Evolutionary conservation across 805 yeast genomes (phyloP).

Genomic region (Aciculoconidium aculeatum): DNA sequence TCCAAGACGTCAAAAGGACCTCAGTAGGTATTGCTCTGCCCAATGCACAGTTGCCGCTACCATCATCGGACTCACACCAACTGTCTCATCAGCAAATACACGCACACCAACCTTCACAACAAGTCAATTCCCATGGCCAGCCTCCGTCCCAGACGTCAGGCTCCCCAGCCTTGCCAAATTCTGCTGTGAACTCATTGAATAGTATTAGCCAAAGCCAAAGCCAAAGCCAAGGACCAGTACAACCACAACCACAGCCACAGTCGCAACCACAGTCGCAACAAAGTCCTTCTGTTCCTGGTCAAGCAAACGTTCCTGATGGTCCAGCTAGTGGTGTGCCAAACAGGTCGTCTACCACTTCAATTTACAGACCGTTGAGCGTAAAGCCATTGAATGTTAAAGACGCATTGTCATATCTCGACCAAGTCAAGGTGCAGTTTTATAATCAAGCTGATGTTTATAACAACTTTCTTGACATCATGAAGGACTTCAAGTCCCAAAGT

Average conservation of each 20-base stretch:
- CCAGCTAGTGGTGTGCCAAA: slow-evolving; percentile 39
- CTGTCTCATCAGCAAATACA: slow-evolving; percentile 11
- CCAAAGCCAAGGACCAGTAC: slow-evolving; percentile 12
- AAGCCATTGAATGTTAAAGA: slow-evolving; percentile 92
- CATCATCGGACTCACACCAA: slow-evolving; percentile 18
- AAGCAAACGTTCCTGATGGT: no score
- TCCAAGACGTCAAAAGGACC: slow-evolving; percentile 20
- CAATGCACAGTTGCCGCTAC: slow-evolving; percentile 21
- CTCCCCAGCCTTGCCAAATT: no score
- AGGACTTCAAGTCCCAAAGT: slow-evolving; percentile 92
- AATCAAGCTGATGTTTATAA: slow-evolving; percentile 94
- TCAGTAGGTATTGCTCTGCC: slow-evolving; percentile 16
- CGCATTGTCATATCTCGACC: slow-evolving; percentile 91
- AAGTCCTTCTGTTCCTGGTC: no score
- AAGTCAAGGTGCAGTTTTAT: slow-evolving; percentile 88
- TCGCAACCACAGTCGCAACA: no score
- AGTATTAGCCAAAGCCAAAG: slow-evolving; percentile 5
- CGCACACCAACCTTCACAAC: slow-evolving; percentile 12
- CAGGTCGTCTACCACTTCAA: slow-evolving; percentile 35
- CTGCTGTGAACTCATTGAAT: no score
- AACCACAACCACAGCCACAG: slow-evolving; percentile 5
- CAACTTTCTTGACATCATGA: slow-evolving; percentile 95
- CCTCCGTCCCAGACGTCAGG: no score
- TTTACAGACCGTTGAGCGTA: slow-evolving; percentile 81
- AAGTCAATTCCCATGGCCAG: no score